These are phyloP conservation scores for Fraxinus excelsior DNA, from an alignment of 257 asterid genomes.

Conservation along the genomic window DNA sequence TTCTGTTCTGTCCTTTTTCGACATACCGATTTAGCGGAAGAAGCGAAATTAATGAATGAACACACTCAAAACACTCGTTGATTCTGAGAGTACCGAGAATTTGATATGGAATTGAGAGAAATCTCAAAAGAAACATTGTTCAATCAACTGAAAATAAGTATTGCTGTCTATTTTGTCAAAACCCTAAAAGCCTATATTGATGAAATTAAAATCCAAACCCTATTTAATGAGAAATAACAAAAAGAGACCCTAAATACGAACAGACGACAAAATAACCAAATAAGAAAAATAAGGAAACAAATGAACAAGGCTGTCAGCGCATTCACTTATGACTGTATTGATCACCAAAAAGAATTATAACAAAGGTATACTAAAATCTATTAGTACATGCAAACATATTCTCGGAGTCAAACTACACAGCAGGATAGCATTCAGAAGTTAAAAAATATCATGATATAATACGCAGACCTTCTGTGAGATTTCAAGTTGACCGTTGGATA, in stretches of 20 bases:
- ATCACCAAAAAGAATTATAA: neutral
- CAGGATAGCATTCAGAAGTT: neutral
- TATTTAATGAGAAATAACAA: neutral
- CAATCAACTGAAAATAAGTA: neutral
- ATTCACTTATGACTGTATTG: neutral
- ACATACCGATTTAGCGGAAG: neutral
- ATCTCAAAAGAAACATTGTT: neutral
- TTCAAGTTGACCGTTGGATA: slow-evolving; percentile 64
- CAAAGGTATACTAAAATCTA: neutral
- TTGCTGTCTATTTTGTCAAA: neutral
- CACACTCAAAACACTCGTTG: neutral
- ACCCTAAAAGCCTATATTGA: neutral
- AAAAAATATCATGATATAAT: slow-evolving; percentile 7
- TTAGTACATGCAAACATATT: neutral
- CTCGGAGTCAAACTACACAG: neutral
- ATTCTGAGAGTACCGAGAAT: neutral
- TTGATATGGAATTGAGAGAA: neutral
- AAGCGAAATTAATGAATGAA: neutral
- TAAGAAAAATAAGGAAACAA: neutral
- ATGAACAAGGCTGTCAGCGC: neutral
- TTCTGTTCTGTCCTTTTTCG: neutral
- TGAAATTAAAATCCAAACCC: neutral
- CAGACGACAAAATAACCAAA: neutral
- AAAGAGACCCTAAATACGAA: neutral
- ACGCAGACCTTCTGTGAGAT: slow-evolving; percentile 58